Evolutionary conservation across 495 filamentous ascomycete genomes (phyloP).

Genomic region (Immersiella caudata): DNA sequence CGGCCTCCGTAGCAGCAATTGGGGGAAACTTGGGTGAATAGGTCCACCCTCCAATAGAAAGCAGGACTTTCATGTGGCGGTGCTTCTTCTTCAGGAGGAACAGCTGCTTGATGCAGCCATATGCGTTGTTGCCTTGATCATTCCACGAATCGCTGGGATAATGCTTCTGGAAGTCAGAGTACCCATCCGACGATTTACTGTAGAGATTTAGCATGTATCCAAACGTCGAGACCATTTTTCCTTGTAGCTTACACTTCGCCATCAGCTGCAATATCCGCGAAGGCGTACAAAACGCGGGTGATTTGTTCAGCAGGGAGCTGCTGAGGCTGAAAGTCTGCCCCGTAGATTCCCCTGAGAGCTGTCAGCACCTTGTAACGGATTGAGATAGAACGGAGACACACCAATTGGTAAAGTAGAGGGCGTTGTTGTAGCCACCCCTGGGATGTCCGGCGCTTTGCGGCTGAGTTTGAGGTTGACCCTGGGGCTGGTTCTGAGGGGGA

Average conservation of each 20-base stretch:
- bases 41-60: slow-evolving; percentile 90
- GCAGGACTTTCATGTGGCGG: slow-evolving; percentile 76
- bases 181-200: slow-evolving; percentile 56
- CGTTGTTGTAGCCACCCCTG: slow-evolving; percentile 32
- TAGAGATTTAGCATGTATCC: background rate
- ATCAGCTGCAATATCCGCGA: slow-evolving; percentile 78
- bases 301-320: slow-evolving; percentile 76
- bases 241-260: slow-evolving; percentile 70
- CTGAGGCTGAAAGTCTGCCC: slow-evolving; percentile 72
- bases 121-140: slow-evolving; percentile 67
- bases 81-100: slow-evolving; percentile 81
- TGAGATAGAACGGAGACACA: slow-evolving; percentile 21
- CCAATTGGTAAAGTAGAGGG: slow-evolving; percentile 54
- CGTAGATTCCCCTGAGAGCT: slow-evolving; percentile 71
- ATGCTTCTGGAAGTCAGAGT: slow-evolving; percentile 72
- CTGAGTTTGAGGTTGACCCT: background rate
- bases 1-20: slow-evolving; percentile 61
- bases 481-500: no score
- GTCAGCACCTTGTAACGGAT: background rate
- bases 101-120: slow-evolving; percentile 84
- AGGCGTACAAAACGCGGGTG: slow-evolving; percentile 85
- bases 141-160: slow-evolving; percentile 73
- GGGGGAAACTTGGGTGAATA: slow-evolving; percentile 79
- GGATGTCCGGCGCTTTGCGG: background rate
- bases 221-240: background rate